Conservation (phyloP, 2,329 filamentous ascomycete species). For the Colletotrichum higginsianum region DNA sequence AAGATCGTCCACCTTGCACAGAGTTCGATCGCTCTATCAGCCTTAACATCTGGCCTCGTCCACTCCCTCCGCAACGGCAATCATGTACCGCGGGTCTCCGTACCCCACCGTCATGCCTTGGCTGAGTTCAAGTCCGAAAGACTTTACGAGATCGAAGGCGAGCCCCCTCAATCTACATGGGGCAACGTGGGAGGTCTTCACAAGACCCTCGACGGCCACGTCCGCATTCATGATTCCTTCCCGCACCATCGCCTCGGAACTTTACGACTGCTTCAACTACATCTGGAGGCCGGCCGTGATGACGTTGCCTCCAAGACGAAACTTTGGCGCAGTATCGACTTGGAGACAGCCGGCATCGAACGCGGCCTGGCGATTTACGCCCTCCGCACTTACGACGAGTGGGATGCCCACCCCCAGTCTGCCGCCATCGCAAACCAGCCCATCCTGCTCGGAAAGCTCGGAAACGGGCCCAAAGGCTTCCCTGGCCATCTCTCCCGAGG, state of each 20-base stretch:
- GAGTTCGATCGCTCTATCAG: slow-evolving; percentile 64
- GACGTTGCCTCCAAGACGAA: not conserved
- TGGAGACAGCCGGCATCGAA: slow-evolving; percentile 61
- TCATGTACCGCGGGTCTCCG: slow-evolving; percentile 55
- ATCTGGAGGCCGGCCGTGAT: slow-evolving; percentile 48
- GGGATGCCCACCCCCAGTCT: slow-evolving; percentile 66
- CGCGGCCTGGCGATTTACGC: slow-evolving; percentile 62
- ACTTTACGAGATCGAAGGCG: slow-evolving; percentile 60
- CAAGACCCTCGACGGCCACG: slow-evolving; percentile 64
- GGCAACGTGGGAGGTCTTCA: slow-evolving; percentile 67
- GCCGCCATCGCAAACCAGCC: slow-evolving; percentile 61
- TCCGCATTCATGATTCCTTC: slow-evolving; percentile 70
- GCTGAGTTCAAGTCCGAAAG: slow-evolving; percentile 69
- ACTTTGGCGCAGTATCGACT: slow-evolving; percentile 60
- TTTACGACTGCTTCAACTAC: slow-evolving; percentile 59
- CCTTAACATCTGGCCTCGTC: slow-evolving; percentile 64
- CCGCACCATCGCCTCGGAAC: slow-evolving; percentile 63
- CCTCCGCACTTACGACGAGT: slow-evolving; percentile 64
- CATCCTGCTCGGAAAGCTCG: slow-evolving; percentile 58
- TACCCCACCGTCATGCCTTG: slow-evolving; percentile 62
- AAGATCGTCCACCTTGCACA: slow-evolving; percentile 69
- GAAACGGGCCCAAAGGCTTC: slow-evolving; percentile 34
- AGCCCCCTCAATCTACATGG: slow-evolving; percentile 52
- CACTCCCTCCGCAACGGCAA: slow-evolving; percentile 52
- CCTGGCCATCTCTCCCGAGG: slow-evolving; percentile 11